These are phyloP conservation scores for Proliferodiscus dingleyae DNA, from an alignment of 2,329 filamentous ascomycete species.

Conservation along the genomic window DNA sequence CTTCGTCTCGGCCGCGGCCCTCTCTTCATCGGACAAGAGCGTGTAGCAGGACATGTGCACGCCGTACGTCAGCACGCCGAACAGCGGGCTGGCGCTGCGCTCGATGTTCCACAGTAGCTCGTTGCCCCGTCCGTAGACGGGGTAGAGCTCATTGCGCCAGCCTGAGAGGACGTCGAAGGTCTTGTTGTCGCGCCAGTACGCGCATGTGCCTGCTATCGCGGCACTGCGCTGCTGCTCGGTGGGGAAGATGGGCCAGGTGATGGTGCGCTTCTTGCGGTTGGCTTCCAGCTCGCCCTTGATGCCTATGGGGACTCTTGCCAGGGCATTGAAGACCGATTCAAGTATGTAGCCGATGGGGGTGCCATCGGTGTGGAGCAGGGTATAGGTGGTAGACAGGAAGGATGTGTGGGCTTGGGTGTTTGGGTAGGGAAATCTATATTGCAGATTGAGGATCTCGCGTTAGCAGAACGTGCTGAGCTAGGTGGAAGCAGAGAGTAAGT, in stretches of 20 bases:
- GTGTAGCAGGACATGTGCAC: slow-evolving; percentile 77
- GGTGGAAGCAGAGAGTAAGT: no score
- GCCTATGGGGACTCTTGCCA: slow-evolving; percentile 42
- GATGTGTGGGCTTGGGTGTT: slow-evolving; percentile 53
- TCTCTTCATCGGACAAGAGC: slow-evolving; percentile 19
- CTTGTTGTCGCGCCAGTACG: slow-evolving; percentile 63
- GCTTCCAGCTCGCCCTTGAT: slow-evolving; percentile 57
- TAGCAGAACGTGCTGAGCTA: no score
- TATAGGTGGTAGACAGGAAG: slow-evolving; percentile 59
- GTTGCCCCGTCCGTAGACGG: slow-evolving; percentile 62
- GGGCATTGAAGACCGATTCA: slow-evolving; percentile 44
- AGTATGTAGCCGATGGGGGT: slow-evolving; percentile 59
- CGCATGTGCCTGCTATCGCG: slow-evolving; percentile 50
- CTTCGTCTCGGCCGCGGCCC: slow-evolving; percentile 34
- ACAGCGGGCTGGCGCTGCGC: slow-evolving; percentile 65
- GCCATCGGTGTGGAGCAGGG: slow-evolving; percentile 55
- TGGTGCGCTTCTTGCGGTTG: slow-evolving; percentile 52
- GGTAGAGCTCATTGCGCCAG: slow-evolving; percentile 79
- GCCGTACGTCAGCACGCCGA: slow-evolving; percentile 74
- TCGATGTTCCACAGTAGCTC: slow-evolving; percentile 70
- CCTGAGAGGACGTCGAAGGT: slow-evolving; percentile 70
- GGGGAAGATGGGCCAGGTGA: slow-evolving; percentile 56
- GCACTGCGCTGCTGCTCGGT: slow-evolving; percentile 60
- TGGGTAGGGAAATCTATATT: slow-evolving; percentile 69
- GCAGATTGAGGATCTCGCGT: no score